Conservation (phyloP, 2,329 filamentous ascomycete genomes). For the Sarocladium kiliense region DNA sequence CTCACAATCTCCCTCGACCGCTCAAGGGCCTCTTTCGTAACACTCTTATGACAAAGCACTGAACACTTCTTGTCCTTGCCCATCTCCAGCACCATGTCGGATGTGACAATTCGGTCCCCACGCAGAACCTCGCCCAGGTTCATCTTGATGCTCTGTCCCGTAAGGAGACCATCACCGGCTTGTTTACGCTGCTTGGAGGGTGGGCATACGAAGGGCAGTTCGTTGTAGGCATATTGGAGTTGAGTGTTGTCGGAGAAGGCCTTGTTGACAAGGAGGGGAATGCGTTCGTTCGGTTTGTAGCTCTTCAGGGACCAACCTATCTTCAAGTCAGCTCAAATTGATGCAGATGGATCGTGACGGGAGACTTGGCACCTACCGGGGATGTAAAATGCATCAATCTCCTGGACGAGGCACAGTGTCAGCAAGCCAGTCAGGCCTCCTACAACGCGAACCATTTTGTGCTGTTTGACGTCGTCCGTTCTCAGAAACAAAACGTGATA, state of each 20-base stretch:
- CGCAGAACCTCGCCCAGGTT: slow-evolving; percentile 85
- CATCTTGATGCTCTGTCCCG: slow-evolving; percentile 71
- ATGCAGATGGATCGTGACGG: neutral
- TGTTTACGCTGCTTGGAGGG: slow-evolving; percentile 57
- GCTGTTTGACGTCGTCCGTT: neutral
- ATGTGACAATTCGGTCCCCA: slow-evolving; percentile 78
- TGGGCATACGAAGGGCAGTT: slow-evolving; percentile 82
- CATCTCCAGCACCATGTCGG: slow-evolving; percentile 78
- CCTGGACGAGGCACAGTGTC: slow-evolving; percentile 34
- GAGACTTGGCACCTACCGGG: slow-evolving; percentile 53
- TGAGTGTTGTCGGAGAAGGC: slow-evolving; percentile 86
- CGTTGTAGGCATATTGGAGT: slow-evolving; percentile 86
- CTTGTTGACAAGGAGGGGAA: slow-evolving; percentile 88
- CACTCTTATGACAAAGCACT: slow-evolving; percentile 64
- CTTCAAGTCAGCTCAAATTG: slow-evolving; percentile 10
- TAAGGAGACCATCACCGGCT: slow-evolving; percentile 64
- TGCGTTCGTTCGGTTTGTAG: slow-evolving; percentile 69
- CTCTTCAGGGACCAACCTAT: slow-evolving; percentile 76
- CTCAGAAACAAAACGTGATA: neutral
- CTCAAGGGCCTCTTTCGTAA: slow-evolving; percentile 59
- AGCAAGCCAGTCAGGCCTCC: slow-evolving; percentile 31
- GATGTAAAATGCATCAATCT: slow-evolving; percentile 70
- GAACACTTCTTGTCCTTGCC: slow-evolving; percentile 68
- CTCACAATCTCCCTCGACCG: slow-evolving; percentile 67
- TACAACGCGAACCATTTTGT: slow-evolving; percentile 19